Evolutionary conservation across 257 asterid species (phyloP).

Genomic region (Galeopsis tetrahit): DNA sequence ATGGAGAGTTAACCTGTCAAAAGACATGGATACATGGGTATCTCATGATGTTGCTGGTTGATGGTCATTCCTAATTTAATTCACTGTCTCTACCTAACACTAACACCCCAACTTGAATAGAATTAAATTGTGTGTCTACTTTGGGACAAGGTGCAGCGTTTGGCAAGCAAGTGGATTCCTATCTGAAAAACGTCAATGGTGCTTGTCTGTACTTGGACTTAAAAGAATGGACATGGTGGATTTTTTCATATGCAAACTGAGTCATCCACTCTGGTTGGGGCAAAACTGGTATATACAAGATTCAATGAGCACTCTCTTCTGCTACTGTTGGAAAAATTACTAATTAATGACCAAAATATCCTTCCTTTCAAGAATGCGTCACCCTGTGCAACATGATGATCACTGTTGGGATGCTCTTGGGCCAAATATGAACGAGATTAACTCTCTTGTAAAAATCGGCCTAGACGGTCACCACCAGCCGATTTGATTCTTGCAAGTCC

Average conservation of each 20-base stretch:
- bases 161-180: slow-evolving; percentile 8
- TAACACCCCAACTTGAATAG: background rate
- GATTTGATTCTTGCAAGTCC: too few relatives aligned
- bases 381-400: too few relatives aligned
- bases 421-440: too few relatives aligned
- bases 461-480: too few relatives aligned
- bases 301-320: slow-evolving; percentile 29
- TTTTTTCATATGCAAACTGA: slow-evolving; percentile 25
- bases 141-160: slow-evolving; percentile 16
- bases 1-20: slow-evolving; percentile 20
- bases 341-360: background rate
- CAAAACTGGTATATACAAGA: slow-evolving; percentile 19
- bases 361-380: background rate
- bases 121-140: slow-evolving; percentile 40
- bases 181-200: slow-evolving; percentile 8
- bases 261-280: slow-evolving; percentile 32
- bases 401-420: too few relatives aligned
- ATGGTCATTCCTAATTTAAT: slow-evolving; percentile 32
- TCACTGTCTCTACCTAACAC: slow-evolving; percentile 33
- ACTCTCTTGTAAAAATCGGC: too few relatives aligned
- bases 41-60: slow-evolving; percentile 44
- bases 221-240: slow-evolving; percentile 34
- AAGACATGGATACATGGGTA: slow-evolving; percentile 33
- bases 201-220: slow-evolving; percentile 30
- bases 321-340: background rate